A percentile compares a stretch with the other conserved stretches of the same genome.
Conservation (phyloP, 805 yeast genomes). For the Pichia exigua region DNA sequence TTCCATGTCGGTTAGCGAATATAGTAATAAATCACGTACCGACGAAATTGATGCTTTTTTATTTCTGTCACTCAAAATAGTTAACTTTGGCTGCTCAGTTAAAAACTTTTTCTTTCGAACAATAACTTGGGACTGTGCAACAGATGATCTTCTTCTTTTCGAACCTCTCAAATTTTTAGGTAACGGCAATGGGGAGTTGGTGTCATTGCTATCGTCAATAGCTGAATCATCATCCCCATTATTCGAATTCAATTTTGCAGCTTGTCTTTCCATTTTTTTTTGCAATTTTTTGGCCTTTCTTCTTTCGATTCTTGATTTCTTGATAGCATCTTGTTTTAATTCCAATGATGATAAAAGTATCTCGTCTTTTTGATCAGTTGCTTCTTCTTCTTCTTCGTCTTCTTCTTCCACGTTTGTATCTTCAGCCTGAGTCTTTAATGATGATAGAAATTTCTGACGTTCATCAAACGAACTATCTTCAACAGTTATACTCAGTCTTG, state of each 20-base stretch:
- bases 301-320: background rate
- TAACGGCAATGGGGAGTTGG: background rate
- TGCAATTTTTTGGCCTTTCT: background rate
- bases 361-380: background rate
- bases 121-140: conserved; percentile 21
- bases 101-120: conserved; percentile 28
- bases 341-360: background rate
- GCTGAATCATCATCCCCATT: conserved; percentile 2
- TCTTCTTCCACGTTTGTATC: background rate
- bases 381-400: background rate
- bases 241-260: background rate
- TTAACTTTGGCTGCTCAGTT: conserved; percentile 14
- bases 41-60: conserved; percentile 31
- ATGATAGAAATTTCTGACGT: conserved; percentile 13
- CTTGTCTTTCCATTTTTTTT: background rate
- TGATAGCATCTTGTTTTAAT: background rate
- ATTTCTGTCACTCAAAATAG: conserved; percentile 6
- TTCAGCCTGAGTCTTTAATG: conserved; percentile 3
- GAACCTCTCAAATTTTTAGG: conserved; percentile 1
- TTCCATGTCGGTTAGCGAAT: conserved; percentile 33
- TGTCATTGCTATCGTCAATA: background rate
- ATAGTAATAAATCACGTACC: conserved; percentile 39
- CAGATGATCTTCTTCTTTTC: conserved; percentile 35
- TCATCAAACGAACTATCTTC: conserved; percentile 12
- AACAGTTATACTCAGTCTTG: conserved; percentile 25